These are phyloP conservation scores for Penicillium lagena DNA, from an alignment of 495 filamentous ascomycete genomes.

Conservation along the genomic window DNA sequence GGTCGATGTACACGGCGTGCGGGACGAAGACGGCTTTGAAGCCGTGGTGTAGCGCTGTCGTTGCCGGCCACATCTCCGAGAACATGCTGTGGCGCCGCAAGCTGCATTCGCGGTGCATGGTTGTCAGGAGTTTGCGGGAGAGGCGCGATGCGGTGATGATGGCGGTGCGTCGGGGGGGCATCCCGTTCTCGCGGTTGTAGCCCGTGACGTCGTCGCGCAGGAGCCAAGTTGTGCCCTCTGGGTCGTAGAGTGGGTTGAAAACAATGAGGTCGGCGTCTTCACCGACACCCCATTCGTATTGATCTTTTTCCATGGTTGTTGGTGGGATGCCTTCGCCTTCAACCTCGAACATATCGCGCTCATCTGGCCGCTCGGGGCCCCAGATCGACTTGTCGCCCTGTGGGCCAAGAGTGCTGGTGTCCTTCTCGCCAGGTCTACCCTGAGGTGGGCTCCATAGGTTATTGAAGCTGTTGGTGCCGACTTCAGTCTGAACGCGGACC, in stretches of 20 bases:
- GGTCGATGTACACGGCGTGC: conserved; percentile 86
- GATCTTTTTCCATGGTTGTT: conserved; percentile 66
- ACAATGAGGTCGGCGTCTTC: conserved; percentile 93
- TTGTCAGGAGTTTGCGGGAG: conserved; percentile 69
- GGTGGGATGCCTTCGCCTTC: conserved; percentile 67
- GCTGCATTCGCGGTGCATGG: conserved; percentile 86
- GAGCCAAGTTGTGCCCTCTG: conserved; percentile 80
- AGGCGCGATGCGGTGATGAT: conserved; percentile 84
- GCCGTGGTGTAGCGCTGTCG: conserved; percentile 82
- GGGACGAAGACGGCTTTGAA: conserved; percentile 92
- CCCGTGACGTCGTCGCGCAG: conserved; percentile 85
- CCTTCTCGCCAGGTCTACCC: conserved; percentile 29
- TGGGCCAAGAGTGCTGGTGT: conserved; percentile 29
- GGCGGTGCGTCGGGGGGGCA: conserved; percentile 75
- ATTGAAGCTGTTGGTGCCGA: conserved; percentile 65
- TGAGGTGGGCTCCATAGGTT: conserved; percentile 56
- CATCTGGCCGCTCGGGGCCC: conserved; percentile 70
- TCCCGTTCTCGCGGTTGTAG: conserved; percentile 61
- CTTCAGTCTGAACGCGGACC: conserved; percentile 84
- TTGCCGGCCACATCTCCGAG: conserved; percentile 93
- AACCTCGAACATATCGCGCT: conserved; percentile 60
- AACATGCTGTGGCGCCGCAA: conserved; percentile 83
- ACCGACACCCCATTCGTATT: conserved; percentile 80
- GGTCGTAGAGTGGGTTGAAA: conserved; percentile 91
- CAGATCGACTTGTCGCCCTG: conserved; percentile 71